A percentile compares a stretch with the other conserved stretches of the same genome.
These are phyloP conservation scores for Sporothrix protearum DNA, from an alignment of 2,329 filamentous ascomycete species.

Conservation along the genomic window DNA sequence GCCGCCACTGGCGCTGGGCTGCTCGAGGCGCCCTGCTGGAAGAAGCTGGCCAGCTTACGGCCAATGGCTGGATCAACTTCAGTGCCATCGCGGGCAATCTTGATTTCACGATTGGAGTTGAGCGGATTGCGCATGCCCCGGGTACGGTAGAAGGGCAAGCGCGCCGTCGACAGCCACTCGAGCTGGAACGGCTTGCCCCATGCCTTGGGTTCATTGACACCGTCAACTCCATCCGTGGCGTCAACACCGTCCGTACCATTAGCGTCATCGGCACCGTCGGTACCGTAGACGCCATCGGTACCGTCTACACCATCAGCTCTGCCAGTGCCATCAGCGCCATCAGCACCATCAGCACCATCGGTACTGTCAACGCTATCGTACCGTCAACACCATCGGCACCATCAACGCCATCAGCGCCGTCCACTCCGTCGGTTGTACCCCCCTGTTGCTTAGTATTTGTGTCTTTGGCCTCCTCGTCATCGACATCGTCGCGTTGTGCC, in stretches of 20 bases:
- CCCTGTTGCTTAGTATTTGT: neutral
- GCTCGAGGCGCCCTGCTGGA: conserved; percentile 49
- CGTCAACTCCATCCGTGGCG: conserved; percentile 39
- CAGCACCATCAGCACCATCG: neutral
- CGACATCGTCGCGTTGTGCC: conserved; percentile 50
- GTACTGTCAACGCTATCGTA: conserved; percentile 28
- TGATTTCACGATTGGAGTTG: conserved; percentile 94
- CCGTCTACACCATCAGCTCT: conserved; percentile 30
- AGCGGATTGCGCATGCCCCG: conserved; percentile 84
- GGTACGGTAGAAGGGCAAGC: conserved; percentile 84
- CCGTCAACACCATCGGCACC: conserved; percentile 26
- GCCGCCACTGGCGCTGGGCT: neutral
- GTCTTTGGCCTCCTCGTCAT: neutral
- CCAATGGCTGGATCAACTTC: conserved; percentile 84
- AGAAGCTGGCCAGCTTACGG: conserved; percentile 71
- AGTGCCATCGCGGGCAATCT: conserved; percentile 91
- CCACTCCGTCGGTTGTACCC: neutral
- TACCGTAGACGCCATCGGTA: conserved; percentile 27
- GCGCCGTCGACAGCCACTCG: conserved; percentile 81
- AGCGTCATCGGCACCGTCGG: conserved; percentile 44
- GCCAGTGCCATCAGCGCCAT: conserved; percentile 26
- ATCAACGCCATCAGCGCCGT: neutral
- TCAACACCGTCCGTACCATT: conserved; percentile 38
- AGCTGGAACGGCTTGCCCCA: conserved; percentile 92
- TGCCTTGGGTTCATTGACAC: conserved; percentile 54